Evolutionary conservation across 2,329 filamentous ascomycete genomes (phyloP), one percentile per base, ranked within the genome.

Genomic region (Fusarium heterosporum): DNA sequence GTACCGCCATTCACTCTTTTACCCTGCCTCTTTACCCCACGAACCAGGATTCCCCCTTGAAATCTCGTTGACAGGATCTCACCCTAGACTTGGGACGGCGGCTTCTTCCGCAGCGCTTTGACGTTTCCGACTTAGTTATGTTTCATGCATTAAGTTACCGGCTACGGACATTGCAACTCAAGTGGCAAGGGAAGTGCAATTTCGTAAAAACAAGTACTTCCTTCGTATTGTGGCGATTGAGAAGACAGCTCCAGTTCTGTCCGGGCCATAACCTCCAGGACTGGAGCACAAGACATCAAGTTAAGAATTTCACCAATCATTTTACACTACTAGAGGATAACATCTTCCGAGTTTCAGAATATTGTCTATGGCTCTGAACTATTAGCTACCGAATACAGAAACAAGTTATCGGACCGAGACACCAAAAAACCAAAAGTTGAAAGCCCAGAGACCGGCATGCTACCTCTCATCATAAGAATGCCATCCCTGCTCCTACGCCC

Each of bases 401-500:
- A 36, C 47, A 47, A 30, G 11, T 14, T 25, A 49, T 34, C 29
- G 43, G 41, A 38, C 54, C 45, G 25, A 55, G 49, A 47, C 48
- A 57, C 55, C 59, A 61, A 54, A 59, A 43, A 47, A 42, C 9
- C 39, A 54, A n/a, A 26, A 42, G 34, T 36, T 8, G n/a, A 17
- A 36, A n/a, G 12, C 25, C 42, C 34, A 49, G 12, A 57, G 8
- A n/a, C 29, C 32, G 32, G 12, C 26, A 25, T 8, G 36, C 8
- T 14, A 12, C 10, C 17, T 22, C 38, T 22, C n/a, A 57, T 54
- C 42, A 75, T 39, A 75, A 25, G 43, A 70, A 60, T 12, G 63
- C 74, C 67, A 76, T 70, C 3, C 74, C 74, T 14, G 74, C 73
- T 42, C 75, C 75, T 12, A 77, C 65, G 22, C 75, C 75, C 12